Evolutionary conservation across 2,329 filamentous ascomycete genomes (phyloP), one percentile per base, ranked within the genome.

Genomic region (Pyricularia grisea): DNA sequence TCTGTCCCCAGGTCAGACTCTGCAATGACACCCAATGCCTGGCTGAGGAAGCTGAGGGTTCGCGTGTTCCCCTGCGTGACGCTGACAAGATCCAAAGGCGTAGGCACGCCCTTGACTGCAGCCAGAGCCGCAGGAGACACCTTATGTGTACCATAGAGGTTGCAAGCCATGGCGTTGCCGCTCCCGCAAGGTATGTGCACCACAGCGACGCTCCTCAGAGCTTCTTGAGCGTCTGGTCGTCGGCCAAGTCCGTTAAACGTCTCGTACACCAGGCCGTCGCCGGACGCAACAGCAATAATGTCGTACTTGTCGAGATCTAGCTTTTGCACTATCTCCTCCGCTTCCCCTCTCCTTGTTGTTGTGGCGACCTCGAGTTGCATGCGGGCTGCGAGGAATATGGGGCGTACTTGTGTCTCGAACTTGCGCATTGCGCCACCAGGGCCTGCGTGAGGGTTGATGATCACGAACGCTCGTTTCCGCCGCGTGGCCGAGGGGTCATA

Each of bases 141-240:
- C 72, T 87, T 88, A 72, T 90, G 86, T 0, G 93, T 94, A 5
- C 94, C 95, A 73, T 92, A 93, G 65, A 96, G 81, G 77, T 97
- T 98, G 81, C 91, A 90, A 71, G 92, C 92, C 88, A 98, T 91
- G 27, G 92, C 95, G 78, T 99, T 99, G 6, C 95, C 95, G 67
- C 92, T 95, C 17, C 95, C 95, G 76, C 94, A 97, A 1, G 95
- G 95, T 50, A 99, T 84, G 75, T 97, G 92, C 27, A 89, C 90
- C 1, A 99, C 88, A 0, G 95, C 92, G 17, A 98, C 81, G 74
- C 90, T 91, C 27, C 84, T 81, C 70, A 99, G 80, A 0, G 94
- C 95, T 69, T 85, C 85, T 36, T 84, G 82, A 25, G 93, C 93
- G 78, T 97, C 92, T 4, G 84, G 76, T 58, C 93, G 89, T 78